A percentile compares a stretch with the other conserved stretches of the same genome.
Conservation (phyloP, 352 stramenopile genomes). For the Vaucheria bursata region DNA sequence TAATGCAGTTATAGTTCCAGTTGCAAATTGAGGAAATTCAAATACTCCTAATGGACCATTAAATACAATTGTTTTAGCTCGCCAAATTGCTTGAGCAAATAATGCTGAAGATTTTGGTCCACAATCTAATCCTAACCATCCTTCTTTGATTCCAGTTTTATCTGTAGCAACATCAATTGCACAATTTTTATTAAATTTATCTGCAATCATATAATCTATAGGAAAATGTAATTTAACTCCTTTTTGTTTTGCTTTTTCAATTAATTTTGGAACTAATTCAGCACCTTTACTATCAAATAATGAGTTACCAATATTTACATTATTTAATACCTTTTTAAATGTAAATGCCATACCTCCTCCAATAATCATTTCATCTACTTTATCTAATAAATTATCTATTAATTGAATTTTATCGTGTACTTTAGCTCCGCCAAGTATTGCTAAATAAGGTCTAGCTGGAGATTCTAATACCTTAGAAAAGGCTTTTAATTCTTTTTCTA, state of each 20-base stretch:
- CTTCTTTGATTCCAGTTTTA: constrained; percentile 81
- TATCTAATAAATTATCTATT: constrained; percentile 97
- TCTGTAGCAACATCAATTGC: too few species aligned
- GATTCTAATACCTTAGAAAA: too few species aligned
- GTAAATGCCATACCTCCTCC: constrained; percentile 99
- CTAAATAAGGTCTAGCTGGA: constrained; percentile 88
- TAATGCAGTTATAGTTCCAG: constrained; percentile 76
- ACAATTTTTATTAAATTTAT: too few species aligned
- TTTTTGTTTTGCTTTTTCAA: constrained; percentile 84
- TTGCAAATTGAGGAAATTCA: constrained; percentile 85
- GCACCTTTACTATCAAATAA: constrained; percentile 68
- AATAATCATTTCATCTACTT: constrained; percentile 97
- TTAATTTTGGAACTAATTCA: constrained; percentile 78
- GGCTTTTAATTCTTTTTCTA: constrained; percentile 96
- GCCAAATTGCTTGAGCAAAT: constrained; percentile 70
- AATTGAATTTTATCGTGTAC: constrained; percentile 88
- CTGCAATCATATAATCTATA: constrained; percentile 89
- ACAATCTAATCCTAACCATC: constrained; percentile 89
- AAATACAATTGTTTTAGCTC: constrained; percentile 80
- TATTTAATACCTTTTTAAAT: too few species aligned
- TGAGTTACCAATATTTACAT: constrained; percentile 81
- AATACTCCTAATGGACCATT: constrained; percentile 96
- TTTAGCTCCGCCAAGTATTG: constrained; percentile 98
- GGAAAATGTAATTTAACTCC: constrained; percentile 94
- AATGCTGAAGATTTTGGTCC: constrained; percentile 57